Base-by-base conservation (phyloP, 2,329 filamentous ascomycete genomes). In the Penicillium rolfsii region DNA sequence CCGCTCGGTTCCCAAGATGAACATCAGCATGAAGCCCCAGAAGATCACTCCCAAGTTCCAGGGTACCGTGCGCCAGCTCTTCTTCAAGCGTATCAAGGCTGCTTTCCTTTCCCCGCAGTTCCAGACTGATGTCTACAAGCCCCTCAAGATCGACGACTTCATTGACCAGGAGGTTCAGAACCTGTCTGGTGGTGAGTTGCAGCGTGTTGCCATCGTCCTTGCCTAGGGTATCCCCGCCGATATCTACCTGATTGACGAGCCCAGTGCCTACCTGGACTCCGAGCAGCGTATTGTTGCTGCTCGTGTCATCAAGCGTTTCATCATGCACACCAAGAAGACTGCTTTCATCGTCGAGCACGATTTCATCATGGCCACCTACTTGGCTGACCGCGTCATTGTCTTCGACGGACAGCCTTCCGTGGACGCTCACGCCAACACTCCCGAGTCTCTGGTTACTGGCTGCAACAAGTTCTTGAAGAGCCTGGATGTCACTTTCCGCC, bases 261-360 rank as follows among this genome's bases (percentile, higher is more conserved):
- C 95, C 50, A 95, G 91, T 69, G 93, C 93, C 64, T 99, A 99
- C 80, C 90, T 99, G 61, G 95, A 99, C 79, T 98, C 95, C 53
- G 95, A 99, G 82, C 95, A 99, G 82, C 94, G 95, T 90, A 97
- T 99, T 75, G 89, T 99, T 71, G 94, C 93, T 64, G 90, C 94
- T 49, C 90, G 93, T 75, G 96, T 99, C 76, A 99, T 99, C 83
- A 99, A 99, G 85, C 90, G 95, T 69, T 99, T 96, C 85, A 99
- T 99, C 80, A 99, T 99, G 95, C 94, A 99, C 84, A 89, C 93
- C 72, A 98, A 98, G 88, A 98, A 98, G 87, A 99, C 95, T 0
- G 95, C 95, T 54, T 99, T 99, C 78, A 88, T 99, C 70, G 94
- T 99, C 77, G 95, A 99, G 88, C 95, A 99, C 90, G 95, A 99